Base-by-base conservation (phyloP, 345 rosid species). In the Melastoma malabathricum region DNA sequence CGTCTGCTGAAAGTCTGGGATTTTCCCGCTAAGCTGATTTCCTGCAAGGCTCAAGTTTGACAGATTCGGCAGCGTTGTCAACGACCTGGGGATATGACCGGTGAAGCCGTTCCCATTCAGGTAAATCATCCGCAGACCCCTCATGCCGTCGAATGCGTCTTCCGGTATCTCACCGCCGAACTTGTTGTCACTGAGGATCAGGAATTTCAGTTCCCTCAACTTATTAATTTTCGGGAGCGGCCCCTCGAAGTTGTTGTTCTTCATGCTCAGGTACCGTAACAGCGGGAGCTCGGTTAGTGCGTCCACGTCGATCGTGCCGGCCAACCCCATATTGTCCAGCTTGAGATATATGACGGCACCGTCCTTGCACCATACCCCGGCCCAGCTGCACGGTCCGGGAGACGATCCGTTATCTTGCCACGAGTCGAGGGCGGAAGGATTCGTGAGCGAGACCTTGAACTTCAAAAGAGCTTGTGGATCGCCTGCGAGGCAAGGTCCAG, bases 11-110 rank as follows among this genome's bases (percentile, higher is more conserved):
- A 86, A 84, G 19, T 78, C 65, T 0, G 98, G 96, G 20, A 84
- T 60, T 7, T 43, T 6, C 22, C 96, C 95, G 0, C 49, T 61
- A 61, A 92, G 84, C 19, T 52, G 62, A 64, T 92, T 92, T 5
- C 72, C 75, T 0, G 79, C 90, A 22, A 92, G 75, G 48, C 75
- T 65, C 59, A 87, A 60, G 13, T 70, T 81, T 39, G 68, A 10
- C 44, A 87, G 81, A 74, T 68, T 82, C 1, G 84, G 65, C 65
- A 75, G 39, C 7, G 48, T 23, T 5, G 67, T 43, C 43, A 92
- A 49, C 0, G 95, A 87, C 1, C 52, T 6, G n/a, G 95, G 95
- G 64, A 92, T 79, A 16, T 58, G 55, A 16, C 95, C 98, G 0
- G 51, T 15, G 50, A 92, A 84, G 18, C 45, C 27, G 55, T 87